Evolutionary conservation across 768 basidiomycete genomes (phyloP), one percentile per base, ranked within the genome.

Genomic region (Mycena pura): DNA sequence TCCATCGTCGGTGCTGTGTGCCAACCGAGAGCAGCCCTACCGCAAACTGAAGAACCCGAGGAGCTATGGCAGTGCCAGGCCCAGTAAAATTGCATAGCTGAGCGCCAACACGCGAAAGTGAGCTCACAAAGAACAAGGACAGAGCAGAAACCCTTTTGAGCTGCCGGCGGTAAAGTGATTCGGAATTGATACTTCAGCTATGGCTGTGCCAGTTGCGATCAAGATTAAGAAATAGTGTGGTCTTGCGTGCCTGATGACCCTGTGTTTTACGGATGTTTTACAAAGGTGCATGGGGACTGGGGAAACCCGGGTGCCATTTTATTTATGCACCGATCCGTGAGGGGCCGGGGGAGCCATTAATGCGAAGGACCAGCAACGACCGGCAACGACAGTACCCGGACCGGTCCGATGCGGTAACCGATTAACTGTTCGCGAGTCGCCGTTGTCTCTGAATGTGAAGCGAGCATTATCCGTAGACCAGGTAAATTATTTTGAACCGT

Each of bases 61-160:
- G 41, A 27, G 57, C 46, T 65, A 66, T 55, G 56, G 64, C 64
- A 29, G 52, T 66, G 64, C 19, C 32, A 53, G 50, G 60, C 24
- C 47, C 45, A 29, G 31, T 43, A 21, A 59, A 48, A 24, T 54
- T 32, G n/a, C n/a, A 51, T 28, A 25, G 25, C 31, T 24, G 47
- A n/a, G 46, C 21, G 22, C 29, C 28, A 58, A 46, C 43, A 39
- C 43, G 58, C 25, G 62, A 48, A 45, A 48, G n/a, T 22, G 19
- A 44, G 32, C 10, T 1, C 22, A 43, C 19, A 6, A 24, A 66
- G 57, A 51, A 66, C 60, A 66, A 66, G 60, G 53, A 17, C 22
- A 39, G 22, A 21, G 27, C 29, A 32, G 31, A 52, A 31, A 31
- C 49, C 61, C 46, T 52, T 63, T 44, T 15, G 10, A 34, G 51